Percentiles rank a stretch among this genome's conserved stretches.
These are phyloP conservation scores for Erysimum pusillum DNA, from an alignment of 441 rosid species.

Conservation along the genomic window DNA sequence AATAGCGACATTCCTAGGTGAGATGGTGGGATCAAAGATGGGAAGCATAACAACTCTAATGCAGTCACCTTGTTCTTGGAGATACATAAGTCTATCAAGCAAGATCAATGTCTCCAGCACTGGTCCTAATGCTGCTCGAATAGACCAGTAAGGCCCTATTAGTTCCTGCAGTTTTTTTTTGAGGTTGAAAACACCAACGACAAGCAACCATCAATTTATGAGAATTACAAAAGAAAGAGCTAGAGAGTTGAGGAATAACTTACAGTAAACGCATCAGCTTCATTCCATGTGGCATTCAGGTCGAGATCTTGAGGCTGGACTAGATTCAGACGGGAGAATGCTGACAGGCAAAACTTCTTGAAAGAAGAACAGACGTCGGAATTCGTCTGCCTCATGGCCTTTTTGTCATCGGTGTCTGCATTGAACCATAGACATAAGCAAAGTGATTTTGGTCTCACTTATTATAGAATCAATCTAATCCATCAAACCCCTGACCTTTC, in stretches of 20 bases:
- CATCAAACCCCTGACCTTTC: slow-evolving; percentile 29
- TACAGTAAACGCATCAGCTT: slow-evolving; percentile 72
- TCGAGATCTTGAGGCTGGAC: slow-evolving; percentile 57
- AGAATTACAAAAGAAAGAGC: slow-evolving; percentile 2
- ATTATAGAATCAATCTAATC: slow-evolving; percentile 19
- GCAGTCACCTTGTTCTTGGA: slow-evolving; percentile 76
- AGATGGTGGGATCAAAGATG: slow-evolving; percentile 74
- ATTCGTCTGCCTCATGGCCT: slow-evolving; percentile 39
- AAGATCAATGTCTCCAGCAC: slow-evolving; percentile 81
- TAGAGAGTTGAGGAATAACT: slow-evolving; percentile 43
- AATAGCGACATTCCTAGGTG: slow-evolving; percentile 87
- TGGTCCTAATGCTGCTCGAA: slow-evolving; percentile 89
- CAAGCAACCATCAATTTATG: slow-evolving; percentile 29
- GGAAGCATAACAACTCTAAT: slow-evolving; percentile 73
- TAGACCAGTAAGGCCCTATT: slow-evolving; percentile 87
- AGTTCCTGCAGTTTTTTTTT: slow-evolving; percentile 60
- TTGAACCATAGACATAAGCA: slow-evolving; percentile 29
- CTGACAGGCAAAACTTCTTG: slow-evolving; percentile 70
- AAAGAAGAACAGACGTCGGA: slow-evolving; percentile 58
- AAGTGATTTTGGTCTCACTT: slow-evolving; percentile 16
- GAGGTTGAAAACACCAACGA: slow-evolving; percentile 15
- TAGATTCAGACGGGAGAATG: slow-evolving; percentile 73
- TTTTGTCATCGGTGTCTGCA: slow-evolving; percentile 43
- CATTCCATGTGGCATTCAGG: slow-evolving; percentile 67
- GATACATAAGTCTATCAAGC: slow-evolving; percentile 88